Percentiles rank a stretch among this genome's conserved stretches.
Conservation (phyloP, 768 basidiomycete genomes). For the Mycena latifolia region DNA sequence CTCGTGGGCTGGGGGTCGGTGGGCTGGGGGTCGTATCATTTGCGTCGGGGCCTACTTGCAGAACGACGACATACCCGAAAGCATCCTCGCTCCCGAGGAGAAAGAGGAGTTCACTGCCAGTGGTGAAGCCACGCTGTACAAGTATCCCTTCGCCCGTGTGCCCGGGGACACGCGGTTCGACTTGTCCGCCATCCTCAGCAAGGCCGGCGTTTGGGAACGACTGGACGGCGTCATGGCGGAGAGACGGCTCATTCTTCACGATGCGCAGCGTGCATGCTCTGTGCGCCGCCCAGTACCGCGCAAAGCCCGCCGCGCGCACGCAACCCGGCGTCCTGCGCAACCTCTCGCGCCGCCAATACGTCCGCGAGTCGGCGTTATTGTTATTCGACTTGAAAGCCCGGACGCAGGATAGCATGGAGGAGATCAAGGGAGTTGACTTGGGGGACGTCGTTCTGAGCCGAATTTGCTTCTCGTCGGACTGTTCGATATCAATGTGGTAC, state of each 20-base stretch:
- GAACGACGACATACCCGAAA: slow-evolving; percentile 16
- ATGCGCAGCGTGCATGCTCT: no score
- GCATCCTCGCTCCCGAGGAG: slow-evolving; percentile 12
- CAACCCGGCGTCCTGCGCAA: slow-evolving; percentile 10
- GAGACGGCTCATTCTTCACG: no score
- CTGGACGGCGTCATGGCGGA: no score
- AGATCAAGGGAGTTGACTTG: not conserved
- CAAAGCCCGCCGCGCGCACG: no score
- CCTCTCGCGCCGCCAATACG: slow-evolving; percentile 20
- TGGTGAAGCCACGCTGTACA: no score
- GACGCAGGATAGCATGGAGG: no score
- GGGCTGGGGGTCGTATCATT: slow-evolving; percentile 23
- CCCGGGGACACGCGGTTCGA: no score
- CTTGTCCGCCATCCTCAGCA: no score
- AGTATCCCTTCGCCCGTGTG: no score
- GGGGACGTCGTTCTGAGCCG: slow-evolving; percentile 19
- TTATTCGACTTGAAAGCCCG: not conserved
- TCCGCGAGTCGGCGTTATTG: slow-evolving; percentile 11
- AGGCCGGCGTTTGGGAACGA: no score
- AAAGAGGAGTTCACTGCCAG: no score
- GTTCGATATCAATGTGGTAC: not conserved
- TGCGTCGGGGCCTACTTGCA: slow-evolving; percentile 21
- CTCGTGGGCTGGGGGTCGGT: slow-evolving; percentile 16
- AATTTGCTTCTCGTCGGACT: slow-evolving; percentile 25
- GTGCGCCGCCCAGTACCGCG: no score